Conservation (phyloP, 306 rosid genomes). For the Inga oerstediana region DNA sequence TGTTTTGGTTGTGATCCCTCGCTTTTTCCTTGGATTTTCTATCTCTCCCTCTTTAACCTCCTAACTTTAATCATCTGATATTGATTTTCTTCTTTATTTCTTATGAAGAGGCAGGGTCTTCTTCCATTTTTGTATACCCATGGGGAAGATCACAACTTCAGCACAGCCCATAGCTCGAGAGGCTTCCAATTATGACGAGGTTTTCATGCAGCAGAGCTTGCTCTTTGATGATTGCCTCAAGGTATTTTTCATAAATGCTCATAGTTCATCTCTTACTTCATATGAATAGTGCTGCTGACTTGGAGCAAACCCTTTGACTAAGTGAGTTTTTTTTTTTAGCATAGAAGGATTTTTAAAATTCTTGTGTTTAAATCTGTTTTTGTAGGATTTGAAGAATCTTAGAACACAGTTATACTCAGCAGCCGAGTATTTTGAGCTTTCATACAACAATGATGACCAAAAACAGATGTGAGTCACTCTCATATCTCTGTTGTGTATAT, state of each 20-base stretch:
- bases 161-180: constrained; percentile 53
- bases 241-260: constrained; percentile 45
- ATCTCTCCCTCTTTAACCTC: constrained; percentile 26
- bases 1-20: constrained; percentile 35
- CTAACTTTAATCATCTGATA: constrained; percentile 8
- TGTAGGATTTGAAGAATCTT: constrained; percentile 90
- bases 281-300: neutral
- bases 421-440: constrained; percentile 94
- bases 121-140: constrained; percentile 37
- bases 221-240: constrained; percentile 90
- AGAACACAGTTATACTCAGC: constrained; percentile 94
- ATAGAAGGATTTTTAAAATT: constrained; percentile 18
- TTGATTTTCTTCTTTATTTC: neutral
- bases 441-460: constrained; percentile 93
- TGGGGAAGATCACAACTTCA: constrained; percentile 69
- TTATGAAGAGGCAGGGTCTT: constrained; percentile 39
- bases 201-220: constrained; percentile 93
- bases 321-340: neutral
- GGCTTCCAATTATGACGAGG: constrained; percentile 88
- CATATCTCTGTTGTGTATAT: constrained; percentile 13
- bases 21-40: constrained; percentile 25
- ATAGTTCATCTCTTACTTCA: neutral
- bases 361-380: constrained; percentile 35
- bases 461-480: constrained; percentile 79
- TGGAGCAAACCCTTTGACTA: neutral